Evolutionary conservation across 1,284 basidiomycete genomes (phyloP), one percentile per base, ranked within the genome.

Genomic region (Grifola frondosa): DNA sequence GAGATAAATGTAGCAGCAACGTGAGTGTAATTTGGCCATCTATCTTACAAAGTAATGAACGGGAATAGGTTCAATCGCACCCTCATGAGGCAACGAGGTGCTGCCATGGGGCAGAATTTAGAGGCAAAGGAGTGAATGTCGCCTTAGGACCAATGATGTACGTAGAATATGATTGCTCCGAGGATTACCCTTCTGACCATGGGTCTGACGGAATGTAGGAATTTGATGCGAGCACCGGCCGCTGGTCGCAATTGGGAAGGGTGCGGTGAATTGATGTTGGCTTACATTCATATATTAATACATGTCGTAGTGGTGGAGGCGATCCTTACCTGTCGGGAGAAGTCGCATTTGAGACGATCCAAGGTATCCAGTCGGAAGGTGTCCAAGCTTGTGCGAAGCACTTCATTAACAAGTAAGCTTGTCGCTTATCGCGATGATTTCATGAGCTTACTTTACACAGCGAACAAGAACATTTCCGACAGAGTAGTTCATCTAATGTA

Each of bases 181-280:
- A n/a, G 13, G 26, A 19, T 19, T 8, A 5, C 21, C 15, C 24
- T 5, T 17, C 29, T 16, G 7, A 16, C 1, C 5, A 5, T 15
- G 13, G 10, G 17, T 7, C 16, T 34, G 21, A 44, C 19, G 15
- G 17, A 41, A 39, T 24, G 37, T 38, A 78, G 74, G 75, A 78
- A 80, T 54, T 54, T 85, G 32, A 74, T 72, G 40, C 74, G 85
- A n/a, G 72, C 71, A 0, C 77, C 83, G 8, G 76, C 76, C n/a
- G 80, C 71, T n/a, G 86, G 87, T 1, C 68, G 86, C n/a, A 82
- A 81, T 57, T 90, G 83, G 83, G 86, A 89, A 70, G 78, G 78
- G 63, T 81, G 20, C 42, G 43, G 59, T 44, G n/a, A 19, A 13
- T 12, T 19, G 12, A 11, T 50, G 24, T 4, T n/a, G 17, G 23